A percentile compares a stretch with the other conserved stretches of the same genome.
These are phyloP conservation scores for Phytophthora ohioensis DNA, from an alignment of 352 stramenopile species.

Conservation along the genomic window DNA sequence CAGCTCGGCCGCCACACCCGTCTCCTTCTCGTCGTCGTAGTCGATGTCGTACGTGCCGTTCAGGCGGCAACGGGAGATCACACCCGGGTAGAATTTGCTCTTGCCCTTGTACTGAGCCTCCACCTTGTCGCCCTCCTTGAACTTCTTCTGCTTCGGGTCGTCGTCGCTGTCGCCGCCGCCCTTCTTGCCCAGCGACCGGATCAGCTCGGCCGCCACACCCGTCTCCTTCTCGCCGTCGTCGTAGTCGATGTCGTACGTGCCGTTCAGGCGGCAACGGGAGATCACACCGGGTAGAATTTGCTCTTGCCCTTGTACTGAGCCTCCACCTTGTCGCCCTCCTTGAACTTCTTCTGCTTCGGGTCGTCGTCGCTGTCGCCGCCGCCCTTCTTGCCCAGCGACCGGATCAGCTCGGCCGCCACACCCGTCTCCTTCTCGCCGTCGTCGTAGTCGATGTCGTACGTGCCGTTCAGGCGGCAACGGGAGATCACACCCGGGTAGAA, in stretches of 20 bases:
- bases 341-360: constrained; percentile 26
- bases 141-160: constrained; percentile 22
- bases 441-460: constrained; percentile 29
- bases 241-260: constrained; percentile 31
- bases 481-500: constrained; percentile 28
- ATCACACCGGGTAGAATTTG: constrained; percentile 25
- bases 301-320: constrained; percentile 29
- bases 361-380: constrained; percentile 22
- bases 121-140: constrained; percentile 28
- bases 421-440: constrained; percentile 27
- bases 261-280: constrained; percentile 24
- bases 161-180: constrained; percentile 19
- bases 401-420: constrained; percentile 26
- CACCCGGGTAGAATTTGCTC: constrained; percentile 25
- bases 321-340: constrained; percentile 28
- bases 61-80: constrained; percentile 25
- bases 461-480: constrained; percentile 21
- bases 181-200: constrained; percentile 18
- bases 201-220: constrained; percentile 24
- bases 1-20: constrained; percentile 23
- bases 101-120: constrained; percentile 28
- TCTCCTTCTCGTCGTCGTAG: constrained; percentile 29
- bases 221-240: constrained; percentile 27
- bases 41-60: constrained; percentile 30
- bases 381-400: constrained; percentile 14